Evolutionary conservation across 2,329 filamentous ascomycete genomes (phyloP), one percentile per base, ranked within the genome.

Genomic region (Calonectria multiphialidica): DNA sequence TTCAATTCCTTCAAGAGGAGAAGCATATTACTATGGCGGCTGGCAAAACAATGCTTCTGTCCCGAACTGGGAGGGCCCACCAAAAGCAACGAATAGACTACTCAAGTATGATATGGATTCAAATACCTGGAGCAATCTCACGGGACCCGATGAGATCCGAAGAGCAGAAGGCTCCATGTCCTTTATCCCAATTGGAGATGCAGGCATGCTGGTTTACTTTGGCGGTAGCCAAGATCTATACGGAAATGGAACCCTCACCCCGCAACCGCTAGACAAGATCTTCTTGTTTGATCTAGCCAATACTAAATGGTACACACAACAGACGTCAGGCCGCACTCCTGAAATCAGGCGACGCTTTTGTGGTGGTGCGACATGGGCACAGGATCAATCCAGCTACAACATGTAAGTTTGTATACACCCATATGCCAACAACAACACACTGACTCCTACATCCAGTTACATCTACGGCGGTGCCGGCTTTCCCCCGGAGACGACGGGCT

Each of bases 1-100:
- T 5, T 63, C 59, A 1, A 57, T 72, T 9, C 49, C 66, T 15
- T 33, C 45, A 13, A 53, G 66, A 4, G 70, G 70, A n/a, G 67
- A 69, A 23, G 50, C 50, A 37, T 72, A 72, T 21, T 72, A 69
- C 21, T 45, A 53, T 12, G 70, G 70, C 21, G 70, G 70, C 40
- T 72, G 61, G 66, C 45, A 66, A 18, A 69, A 50, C 33, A 72
- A 69, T 25, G 70, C 70, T 8, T 72, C 70, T 25, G 55, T 72
- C 53, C 59, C 21, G 18, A 59, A 62, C 18, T 68, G 47, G 64
- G 30, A 50, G 7, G 50, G 62, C 2, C 40, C 55, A 5, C 64
- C 55, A 15, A 28, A 40, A 18, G 66, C 66, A n/a, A 68, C 55
- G 3, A 57, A 35, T 15, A 35, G 44, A 10, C 49, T 71, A 16